Conservation (phyloP, 768 basidiomycete species). For the Scleroderma citrinum region DNA sequence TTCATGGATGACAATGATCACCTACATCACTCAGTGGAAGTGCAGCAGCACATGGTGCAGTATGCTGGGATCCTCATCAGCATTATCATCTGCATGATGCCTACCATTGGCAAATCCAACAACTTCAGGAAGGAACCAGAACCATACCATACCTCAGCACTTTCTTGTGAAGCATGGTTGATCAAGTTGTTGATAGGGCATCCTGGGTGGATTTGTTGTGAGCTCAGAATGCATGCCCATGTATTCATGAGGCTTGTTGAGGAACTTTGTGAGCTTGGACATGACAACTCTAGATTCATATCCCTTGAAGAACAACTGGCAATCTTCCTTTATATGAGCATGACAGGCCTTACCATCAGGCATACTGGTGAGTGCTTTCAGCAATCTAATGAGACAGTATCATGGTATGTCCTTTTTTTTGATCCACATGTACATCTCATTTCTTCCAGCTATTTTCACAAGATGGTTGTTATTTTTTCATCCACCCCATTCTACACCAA, state of each 20-base stretch:
- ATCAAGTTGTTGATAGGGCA: constrained; percentile 15
- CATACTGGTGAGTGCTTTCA: neutral
- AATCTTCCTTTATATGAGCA: constrained; percentile 29
- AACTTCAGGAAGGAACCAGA: neutral
- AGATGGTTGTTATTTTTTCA: too few species aligned
- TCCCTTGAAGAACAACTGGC: constrained; percentile 33
- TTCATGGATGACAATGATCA: constrained; percentile 2
- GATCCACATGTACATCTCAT: too few species aligned
- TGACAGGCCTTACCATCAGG: constrained; percentile 1
- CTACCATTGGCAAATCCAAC: too few species aligned
- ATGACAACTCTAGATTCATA: constrained; percentile 17
- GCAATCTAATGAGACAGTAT: neutral
- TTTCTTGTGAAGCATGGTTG: constrained; percentile 18
- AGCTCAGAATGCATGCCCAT: constrained; percentile 10
- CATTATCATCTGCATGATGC: too few species aligned
- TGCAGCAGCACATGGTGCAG: too few species aligned
- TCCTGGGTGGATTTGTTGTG: constrained; percentile 10
- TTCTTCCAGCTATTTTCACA: too few species aligned
- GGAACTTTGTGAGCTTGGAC: neutral
- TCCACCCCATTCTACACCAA: too few species aligned
- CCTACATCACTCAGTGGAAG: neutral
- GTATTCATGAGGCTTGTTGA: neutral
- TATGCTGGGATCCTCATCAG: too few species aligned
- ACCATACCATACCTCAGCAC: constrained; percentile 18
- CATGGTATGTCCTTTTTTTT: neutral